Percentiles rank a stretch among this genome's conserved stretches.
Conservation (phyloP, 441 rosid species). For the Jatropha podagrica region DNA sequence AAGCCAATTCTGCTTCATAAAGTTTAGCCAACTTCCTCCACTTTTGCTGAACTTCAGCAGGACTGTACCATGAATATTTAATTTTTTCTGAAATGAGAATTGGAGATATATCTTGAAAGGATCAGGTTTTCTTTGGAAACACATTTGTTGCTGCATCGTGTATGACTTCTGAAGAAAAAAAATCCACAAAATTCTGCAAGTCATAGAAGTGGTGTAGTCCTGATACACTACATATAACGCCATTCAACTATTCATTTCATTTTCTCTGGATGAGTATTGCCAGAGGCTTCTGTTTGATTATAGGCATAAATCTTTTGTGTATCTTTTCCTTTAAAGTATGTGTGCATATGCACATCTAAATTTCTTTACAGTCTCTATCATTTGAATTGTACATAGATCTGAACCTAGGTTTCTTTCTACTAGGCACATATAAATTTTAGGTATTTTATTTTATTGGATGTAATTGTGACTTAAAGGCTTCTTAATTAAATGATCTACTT, state of each 20-base stretch:
- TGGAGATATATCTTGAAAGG: conserved; percentile 13
- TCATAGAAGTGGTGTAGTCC: conserved; percentile 2
- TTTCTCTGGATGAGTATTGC: neutral
- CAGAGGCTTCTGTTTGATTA: neutral
- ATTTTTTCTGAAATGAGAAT: neutral
- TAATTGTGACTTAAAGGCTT: neutral
- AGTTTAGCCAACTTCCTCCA: neutral
- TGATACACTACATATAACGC: neutral
- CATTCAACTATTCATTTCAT: neutral
- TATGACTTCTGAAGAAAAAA: neutral
- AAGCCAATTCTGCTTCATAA: neutral
- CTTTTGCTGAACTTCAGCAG: neutral
- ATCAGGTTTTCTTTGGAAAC: conserved; percentile 2
- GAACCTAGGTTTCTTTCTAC: neutral
- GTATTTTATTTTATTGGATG: neutral
- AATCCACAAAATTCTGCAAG: neutral
- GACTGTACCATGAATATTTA: neutral
- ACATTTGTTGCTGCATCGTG: neutral
- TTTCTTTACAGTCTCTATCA: neutral
- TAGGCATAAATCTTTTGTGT: neutral
- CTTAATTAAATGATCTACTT: conserved; percentile 14
- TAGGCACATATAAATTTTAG: neutral
- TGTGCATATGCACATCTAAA: neutral
- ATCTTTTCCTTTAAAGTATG: neutral
- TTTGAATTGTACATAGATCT: neutral